These are phyloP conservation scores for Penicillium polonicum DNA, from an alignment of 2,329 filamentous ascomycete genomes.

Conservation along the genomic window DNA sequence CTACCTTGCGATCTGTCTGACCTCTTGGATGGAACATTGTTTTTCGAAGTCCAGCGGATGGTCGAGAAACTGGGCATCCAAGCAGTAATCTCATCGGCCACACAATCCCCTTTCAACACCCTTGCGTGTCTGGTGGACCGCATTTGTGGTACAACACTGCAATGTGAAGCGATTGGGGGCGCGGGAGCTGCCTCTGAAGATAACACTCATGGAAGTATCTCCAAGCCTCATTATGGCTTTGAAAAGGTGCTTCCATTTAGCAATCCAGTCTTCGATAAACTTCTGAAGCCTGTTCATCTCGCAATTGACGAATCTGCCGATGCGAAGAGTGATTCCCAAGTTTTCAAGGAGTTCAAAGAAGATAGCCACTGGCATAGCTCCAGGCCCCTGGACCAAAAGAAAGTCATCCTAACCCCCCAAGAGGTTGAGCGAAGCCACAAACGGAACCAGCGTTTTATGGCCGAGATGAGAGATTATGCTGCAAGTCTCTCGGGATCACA, in stretches of 20 bases:
- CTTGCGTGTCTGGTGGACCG: constrained; percentile 8
- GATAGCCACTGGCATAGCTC: constrained; percentile 38
- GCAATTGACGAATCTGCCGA: constrained; percentile 11
- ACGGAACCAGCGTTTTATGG: constrained; percentile 64
- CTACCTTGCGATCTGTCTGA: constrained; percentile 52
- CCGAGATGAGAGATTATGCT: constrained; percentile 66
- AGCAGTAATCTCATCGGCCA: constrained; percentile 4
- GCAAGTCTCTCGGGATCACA: constrained; percentile 59
- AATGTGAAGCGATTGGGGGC: not conserved
- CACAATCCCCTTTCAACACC: constrained; percentile 15
- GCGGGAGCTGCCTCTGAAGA: not conserved
- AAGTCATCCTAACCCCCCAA: constrained; percentile 10
- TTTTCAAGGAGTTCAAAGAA: constrained; percentile 29
- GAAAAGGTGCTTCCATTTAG: constrained; percentile 24
- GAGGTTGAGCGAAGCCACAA: constrained; percentile 23
- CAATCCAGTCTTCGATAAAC: constrained; percentile 29
- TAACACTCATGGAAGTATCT: not conserved
- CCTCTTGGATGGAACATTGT: constrained; percentile 56
- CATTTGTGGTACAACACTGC: constrained; percentile 3
- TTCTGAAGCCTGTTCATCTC: constrained; percentile 28
- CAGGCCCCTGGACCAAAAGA: constrained; percentile 29
- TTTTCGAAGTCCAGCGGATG: constrained; percentile 21
- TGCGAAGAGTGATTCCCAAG: constrained; percentile 4
- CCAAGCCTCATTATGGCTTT: not conserved
- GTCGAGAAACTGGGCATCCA: constrained; percentile 1